Conservation (phyloP, 495 filamentous ascomycete genomes). For the Cercophora newfieldiana region DNA sequence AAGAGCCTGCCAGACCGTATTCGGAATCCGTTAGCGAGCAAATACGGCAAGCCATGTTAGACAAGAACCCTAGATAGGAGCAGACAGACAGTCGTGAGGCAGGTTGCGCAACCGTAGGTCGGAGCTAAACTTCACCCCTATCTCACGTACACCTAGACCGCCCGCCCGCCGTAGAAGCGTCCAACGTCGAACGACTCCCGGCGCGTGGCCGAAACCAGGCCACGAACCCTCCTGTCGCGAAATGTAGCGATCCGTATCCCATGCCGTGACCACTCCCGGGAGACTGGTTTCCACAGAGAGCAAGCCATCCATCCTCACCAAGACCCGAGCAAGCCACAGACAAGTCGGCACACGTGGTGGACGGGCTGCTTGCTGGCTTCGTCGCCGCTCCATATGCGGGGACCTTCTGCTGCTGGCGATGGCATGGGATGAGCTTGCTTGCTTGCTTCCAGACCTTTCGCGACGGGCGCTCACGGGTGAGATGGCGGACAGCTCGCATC, state of each 20-base stretch:
- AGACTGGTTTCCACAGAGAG: slow-evolving; percentile 31
- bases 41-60: slow-evolving; percentile 29
- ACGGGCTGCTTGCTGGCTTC: neutral
- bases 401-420: neutral
- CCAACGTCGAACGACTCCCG: neutral
- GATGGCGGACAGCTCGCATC: neutral
- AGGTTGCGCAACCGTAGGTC: slow-evolving; percentile 30
- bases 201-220: neutral
- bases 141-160: slow-evolving; percentile 6
- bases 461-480: neutral
- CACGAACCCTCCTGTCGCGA: slow-evolving; percentile 13
- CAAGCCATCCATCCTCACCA: slow-evolving; percentile 14
- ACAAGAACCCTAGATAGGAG: slow-evolving; percentile 21
- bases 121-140: slow-evolving; percentile 20
- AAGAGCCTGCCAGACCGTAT: slow-evolving; percentile 24
- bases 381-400: neutral
- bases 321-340: neutral
- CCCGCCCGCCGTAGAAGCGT: neutral
- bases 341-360: neutral
- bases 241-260: slow-evolving; percentile 17
- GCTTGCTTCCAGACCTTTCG: neutral
- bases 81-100: neutral
- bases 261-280: slow-evolving; percentile 32
- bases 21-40: slow-evolving; percentile 35
- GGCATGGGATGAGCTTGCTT: too few relatives aligned